Percentiles rank a stretch among this genome's conserved stretches.
Conservation (phyloP, 2,329 filamentous ascomycete species). For the Trichoderma sp. region DNA sequence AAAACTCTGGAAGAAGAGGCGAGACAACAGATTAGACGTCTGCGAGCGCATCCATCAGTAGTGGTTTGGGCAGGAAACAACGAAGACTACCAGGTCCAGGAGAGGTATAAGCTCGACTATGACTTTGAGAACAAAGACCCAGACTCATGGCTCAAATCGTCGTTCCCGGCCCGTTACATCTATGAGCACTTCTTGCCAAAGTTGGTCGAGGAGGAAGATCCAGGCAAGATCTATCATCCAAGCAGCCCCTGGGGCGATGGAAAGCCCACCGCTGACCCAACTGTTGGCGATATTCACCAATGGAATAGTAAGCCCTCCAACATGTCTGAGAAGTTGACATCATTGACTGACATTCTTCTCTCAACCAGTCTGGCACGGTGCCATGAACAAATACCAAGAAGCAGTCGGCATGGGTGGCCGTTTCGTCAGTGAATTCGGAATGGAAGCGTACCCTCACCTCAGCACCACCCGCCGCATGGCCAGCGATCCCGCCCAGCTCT, state of each 20-base stretch:
- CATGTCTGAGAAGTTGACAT: not conserved
- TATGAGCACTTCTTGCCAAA: slow-evolving; percentile 77
- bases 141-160: slow-evolving; percentile 74
- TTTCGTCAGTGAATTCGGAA: slow-evolving; percentile 82
- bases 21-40: slow-evolving; percentile 62
- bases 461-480: slow-evolving; percentile 71
- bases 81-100: slow-evolving; percentile 78
- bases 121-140: slow-evolving; percentile 73
- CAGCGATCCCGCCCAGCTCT: slow-evolving; percentile 54
- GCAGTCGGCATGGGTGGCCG: slow-evolving; percentile 71
- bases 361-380: slow-evolving; percentile 64
- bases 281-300: slow-evolving; percentile 78
- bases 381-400: slow-evolving; percentile 77
- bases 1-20: slow-evolving; percentile 63
- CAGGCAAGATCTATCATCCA: slow-evolving; percentile 70
- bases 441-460: slow-evolving; percentile 65
- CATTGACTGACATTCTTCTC: not conserved
- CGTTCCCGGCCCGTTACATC: slow-evolving; percentile 78
- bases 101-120: slow-evolving; percentile 69
- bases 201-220: slow-evolving; percentile 63
- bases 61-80: slow-evolving; percentile 83
- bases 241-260: slow-evolving; percentile 72
- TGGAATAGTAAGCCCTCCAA: slow-evolving; percentile 52
- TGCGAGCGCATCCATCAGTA: slow-evolving; percentile 67
- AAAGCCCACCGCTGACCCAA: slow-evolving; percentile 63